Conservation (phyloP, 192 early-diverging fungal genomes). For the Entomortierella parvispora region DNA sequence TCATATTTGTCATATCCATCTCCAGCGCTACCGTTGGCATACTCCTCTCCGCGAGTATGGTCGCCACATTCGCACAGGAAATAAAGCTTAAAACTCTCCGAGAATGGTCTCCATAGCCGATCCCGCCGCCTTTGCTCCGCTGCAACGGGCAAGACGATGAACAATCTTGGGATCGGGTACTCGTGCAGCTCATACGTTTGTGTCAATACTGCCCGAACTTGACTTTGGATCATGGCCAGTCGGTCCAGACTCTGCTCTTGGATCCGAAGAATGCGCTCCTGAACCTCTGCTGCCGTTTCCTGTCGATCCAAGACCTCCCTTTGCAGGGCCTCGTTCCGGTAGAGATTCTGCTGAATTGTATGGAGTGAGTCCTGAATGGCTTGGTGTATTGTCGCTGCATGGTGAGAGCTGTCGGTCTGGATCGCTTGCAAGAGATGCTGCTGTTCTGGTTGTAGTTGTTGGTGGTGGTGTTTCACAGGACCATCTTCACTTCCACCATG, state of each 20-base stretch:
- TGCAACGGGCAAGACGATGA: conserved; percentile 25
- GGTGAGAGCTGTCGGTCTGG: too few relatives aligned
- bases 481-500: too few relatives aligned
- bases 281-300: background rate
- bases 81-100: conserved; percentile 9
- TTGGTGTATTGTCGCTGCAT: too few relatives aligned
- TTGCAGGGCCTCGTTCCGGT: background rate
- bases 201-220: conserved; percentile 10
- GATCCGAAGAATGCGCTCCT: conserved; percentile 14
- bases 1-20: too few relatives aligned
- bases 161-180: conserved; percentile 29
- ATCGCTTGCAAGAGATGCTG: too few relatives aligned
- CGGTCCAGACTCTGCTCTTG: conserved; percentile 24
- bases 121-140: conserved; percentile 2
- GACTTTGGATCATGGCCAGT: conserved; percentile 17
- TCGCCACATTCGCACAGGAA: conserved; percentile 41
- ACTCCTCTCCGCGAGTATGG: conserved; percentile 2
- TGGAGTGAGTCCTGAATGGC: background rate
- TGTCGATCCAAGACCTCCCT: background rate
- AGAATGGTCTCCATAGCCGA: conserved; percentile 14
- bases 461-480: too few relatives aligned
- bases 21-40: background rate
- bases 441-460: too few relatives aligned
- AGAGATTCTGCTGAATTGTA: background rate
- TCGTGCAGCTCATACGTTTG: conserved; percentile 40